A percentile compares a stretch with the other conserved stretches of the same genome.
phyloP scores from a whole-genome alignment of 495 filamentous ascomycete species.

The Podospora didyma region DNA sequence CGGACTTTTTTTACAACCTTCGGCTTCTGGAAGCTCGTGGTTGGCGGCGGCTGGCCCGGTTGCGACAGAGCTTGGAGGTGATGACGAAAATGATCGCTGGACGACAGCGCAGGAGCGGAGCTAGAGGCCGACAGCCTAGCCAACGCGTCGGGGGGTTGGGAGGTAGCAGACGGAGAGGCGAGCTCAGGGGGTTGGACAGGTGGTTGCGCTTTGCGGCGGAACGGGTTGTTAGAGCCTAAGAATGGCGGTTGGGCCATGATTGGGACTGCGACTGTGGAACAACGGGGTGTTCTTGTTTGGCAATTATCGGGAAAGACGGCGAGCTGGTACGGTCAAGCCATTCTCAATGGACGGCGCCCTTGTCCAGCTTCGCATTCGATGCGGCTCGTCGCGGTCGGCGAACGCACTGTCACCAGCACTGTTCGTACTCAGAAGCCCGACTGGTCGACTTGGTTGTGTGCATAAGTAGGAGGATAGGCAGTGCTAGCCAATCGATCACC shows the following conservation, averaged over 20 bases:
- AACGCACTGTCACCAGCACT: too few relatives aligned
- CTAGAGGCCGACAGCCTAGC: conserved; percentile 10
- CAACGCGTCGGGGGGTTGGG: conserved; percentile 4
- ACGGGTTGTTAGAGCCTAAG: conserved; percentile 45
- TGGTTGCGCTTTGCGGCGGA: conserved; percentile 35
- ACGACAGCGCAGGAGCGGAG: conserved; percentile 20
- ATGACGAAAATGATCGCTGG: conserved; percentile 24
- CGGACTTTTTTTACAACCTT: conserved; percentile 53
- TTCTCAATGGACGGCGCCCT: conserved; percentile 17
- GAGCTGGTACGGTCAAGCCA: conserved; percentile 11
- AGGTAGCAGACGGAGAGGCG: conserved; percentile 15
- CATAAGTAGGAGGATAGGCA: too few relatives aligned
- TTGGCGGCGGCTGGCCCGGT: conserved; percentile 28
- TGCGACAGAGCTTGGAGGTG: conserved; percentile 24
- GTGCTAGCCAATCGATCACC: too few relatives aligned
- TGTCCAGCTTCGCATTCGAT: conserved; percentile 12
- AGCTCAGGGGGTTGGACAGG: conserved; percentile 9
- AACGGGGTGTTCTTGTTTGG: conserved; percentile 1
- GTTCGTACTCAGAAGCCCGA: too few relatives aligned
- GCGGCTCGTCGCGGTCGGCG: background rate
- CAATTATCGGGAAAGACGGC: conserved; percentile 1
- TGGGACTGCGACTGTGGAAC: background rate
- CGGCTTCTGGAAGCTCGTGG: conserved; percentile 40
- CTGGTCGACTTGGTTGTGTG: too few relatives aligned
- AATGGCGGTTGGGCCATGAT: conserved; percentile 29